A percentile compares a stretch with the other conserved stretches of the same genome.
phyloP scores from a whole-genome alignment of 2,329 filamentous ascomycete species.

The Exserohilum turcica region DNA sequence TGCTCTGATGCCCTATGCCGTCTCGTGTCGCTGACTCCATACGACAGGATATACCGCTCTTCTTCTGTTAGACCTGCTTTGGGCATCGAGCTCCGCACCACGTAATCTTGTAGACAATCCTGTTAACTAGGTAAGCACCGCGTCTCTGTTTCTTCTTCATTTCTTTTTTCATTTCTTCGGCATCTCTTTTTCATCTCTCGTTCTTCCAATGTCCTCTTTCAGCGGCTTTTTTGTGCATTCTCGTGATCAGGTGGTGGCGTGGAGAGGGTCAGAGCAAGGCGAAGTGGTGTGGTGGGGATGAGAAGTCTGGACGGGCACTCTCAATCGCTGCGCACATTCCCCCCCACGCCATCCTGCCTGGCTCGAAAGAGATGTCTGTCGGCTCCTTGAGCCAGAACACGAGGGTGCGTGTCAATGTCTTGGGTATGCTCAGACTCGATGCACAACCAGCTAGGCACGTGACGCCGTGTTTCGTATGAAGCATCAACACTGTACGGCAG shows the following conservation, averaged over 20 bases:
- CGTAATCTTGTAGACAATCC: constrained; percentile 32
- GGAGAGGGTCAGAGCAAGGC: neutral
- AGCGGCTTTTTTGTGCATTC: neutral
- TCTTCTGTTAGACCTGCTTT: constrained; percentile 40
- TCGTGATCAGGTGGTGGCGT: neutral
- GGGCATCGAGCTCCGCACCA: constrained; percentile 35
- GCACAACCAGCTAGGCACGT: neutral
- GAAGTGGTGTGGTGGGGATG: constrained; percentile 8
- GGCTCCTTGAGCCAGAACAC: neutral
- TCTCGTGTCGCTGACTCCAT: constrained; percentile 10
- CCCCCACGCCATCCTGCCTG: neutral
- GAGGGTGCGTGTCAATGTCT: constrained; percentile 1
- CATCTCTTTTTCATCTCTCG: neutral
- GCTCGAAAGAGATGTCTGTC: constrained; percentile 2
- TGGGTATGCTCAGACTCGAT: neutral
- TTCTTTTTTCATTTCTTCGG: neutral
- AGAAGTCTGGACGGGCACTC: constrained; percentile 5
- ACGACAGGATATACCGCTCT: constrained; percentile 33
- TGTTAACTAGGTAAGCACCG: constrained; percentile 43
- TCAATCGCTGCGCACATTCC: constrained; percentile 4
- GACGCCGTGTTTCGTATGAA: neutral
- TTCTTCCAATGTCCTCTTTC: neutral
- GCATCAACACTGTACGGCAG: constrained; percentile 4
- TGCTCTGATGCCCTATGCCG: neutral
- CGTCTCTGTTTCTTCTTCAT: constrained; percentile 2